Conservation (phyloP, 2,329 filamentous ascomycete species). For the Fusarium decemcellulare region DNA sequence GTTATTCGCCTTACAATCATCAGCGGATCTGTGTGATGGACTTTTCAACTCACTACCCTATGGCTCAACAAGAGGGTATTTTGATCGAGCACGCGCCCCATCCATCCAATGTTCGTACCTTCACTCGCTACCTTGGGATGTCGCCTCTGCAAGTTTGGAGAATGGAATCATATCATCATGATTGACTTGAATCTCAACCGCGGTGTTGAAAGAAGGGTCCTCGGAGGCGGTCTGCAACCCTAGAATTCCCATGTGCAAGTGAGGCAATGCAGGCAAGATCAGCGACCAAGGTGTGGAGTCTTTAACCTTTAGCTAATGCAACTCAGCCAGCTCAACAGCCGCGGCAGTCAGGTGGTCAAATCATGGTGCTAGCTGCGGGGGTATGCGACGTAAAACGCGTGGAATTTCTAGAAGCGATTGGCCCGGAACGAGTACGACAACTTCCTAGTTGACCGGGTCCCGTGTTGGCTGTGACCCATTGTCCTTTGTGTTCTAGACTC, state of each 20-base stretch:
- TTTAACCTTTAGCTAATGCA: conserved; percentile 5
- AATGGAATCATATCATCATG: too few relatives aligned
- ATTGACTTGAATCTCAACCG: not conserved
- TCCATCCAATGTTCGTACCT: too few relatives aligned
- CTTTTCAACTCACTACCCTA: too few relatives aligned
- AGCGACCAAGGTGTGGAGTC: not conserved
- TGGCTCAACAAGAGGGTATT: too few relatives aligned
- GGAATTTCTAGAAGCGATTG: not conserved
- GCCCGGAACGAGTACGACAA: conserved; percentile 3
- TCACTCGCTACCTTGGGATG: too few relatives aligned
- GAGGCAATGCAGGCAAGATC: not conserved
- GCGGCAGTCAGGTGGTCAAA: not conserved
- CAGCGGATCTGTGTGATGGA: too few relatives aligned
- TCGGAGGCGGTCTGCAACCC: not conserved
- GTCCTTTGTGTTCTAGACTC: conserved; percentile 3
- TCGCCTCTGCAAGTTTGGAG: too few relatives aligned
- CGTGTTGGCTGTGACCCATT: not conserved
- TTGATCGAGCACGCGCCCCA: too few relatives aligned
- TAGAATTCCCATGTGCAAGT: not conserved
- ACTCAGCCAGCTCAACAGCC: not conserved
- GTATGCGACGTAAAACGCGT: conserved; percentile 9
- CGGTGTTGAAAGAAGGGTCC: not conserved
- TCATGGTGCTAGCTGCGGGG: conserved; percentile 4
- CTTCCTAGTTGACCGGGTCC: not conserved
- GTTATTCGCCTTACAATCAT: too few relatives aligned